Conservation (phyloP, 2,329 filamentous ascomycete species). For the Botryotinia calthae region DNA sequence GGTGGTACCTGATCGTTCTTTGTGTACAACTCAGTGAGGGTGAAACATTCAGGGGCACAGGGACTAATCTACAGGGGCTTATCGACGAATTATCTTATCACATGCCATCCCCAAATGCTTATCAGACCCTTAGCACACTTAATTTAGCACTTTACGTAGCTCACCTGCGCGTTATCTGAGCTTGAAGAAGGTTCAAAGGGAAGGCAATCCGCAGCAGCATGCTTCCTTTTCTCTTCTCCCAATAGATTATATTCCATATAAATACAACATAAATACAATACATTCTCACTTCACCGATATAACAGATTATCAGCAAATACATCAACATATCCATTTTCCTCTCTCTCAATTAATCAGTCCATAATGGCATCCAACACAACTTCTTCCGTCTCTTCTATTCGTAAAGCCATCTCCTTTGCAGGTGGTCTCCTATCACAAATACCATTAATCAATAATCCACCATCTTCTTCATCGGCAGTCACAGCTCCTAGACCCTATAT, state of each 20-base stretch:
- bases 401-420: constrained; percentile 31
- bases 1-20: neutral
- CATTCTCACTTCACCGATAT: no score
- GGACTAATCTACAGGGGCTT: constrained; percentile 4
- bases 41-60: constrained; percentile 21
- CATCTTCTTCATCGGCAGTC: constrained; percentile 3
- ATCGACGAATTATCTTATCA: constrained; percentile 4
- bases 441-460: constrained; percentile 24
- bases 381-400: constrained; percentile 27
- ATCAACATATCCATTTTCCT: neutral
- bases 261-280: neutral
- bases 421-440: constrained; percentile 31
- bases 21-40: neutral
- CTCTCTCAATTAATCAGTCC: neutral
- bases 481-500: neutral
- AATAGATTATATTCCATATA: neutral
- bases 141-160: constrained; percentile 4
- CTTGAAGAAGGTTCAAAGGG: neutral
- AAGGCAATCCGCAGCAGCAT: neutral
- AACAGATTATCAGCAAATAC: neutral
- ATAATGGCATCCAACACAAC: constrained; percentile 16
- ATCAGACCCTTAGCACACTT: constrained; percentile 9
- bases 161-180: neutral
- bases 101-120: constrained; percentile 1
- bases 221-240: neutral